Percentiles rank a stretch among this genome's conserved stretches.
These are phyloP conservation scores for Suillus occidentalis DNA, from an alignment of 768 basidiomycete species.

Conservation along the genomic window DNA sequence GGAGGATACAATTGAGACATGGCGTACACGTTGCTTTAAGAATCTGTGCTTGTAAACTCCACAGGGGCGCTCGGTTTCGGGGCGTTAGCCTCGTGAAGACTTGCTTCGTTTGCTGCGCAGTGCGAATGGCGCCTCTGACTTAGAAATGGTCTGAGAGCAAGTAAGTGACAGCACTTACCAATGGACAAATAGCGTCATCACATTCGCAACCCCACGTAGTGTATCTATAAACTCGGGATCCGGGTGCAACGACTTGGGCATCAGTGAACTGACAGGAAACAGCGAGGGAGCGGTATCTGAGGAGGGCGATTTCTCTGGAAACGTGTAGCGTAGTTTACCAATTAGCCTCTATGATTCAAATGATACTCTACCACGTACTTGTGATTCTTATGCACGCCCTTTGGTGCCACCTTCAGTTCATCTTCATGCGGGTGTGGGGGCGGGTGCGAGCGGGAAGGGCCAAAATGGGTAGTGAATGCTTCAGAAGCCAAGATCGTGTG, in stretches of 20 bases:
- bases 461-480: conserved; percentile 77
- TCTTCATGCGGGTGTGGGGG: conserved; percentile 67
- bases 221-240: conserved; percentile 57
- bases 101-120: conserved; percentile 90
- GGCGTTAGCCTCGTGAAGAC: conserved; percentile 79
- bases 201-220: conserved; percentile 50
- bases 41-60: conserved; percentile 55
- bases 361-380: not conserved
- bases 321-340: not conserved
- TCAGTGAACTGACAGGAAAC: conserved; percentile 62
- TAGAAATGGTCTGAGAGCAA: not conserved
- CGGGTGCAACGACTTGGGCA: conserved; percentile 60
- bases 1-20: conserved; percentile 48
- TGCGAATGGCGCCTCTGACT: not conserved
- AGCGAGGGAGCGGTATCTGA: conserved; percentile 67
- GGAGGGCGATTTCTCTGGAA: conserved; percentile 74
- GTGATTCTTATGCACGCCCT: not conserved
- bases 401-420: conserved; percentile 83
- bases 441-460: conserved; percentile 46
- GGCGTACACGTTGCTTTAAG: conserved; percentile 28
- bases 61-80: conserved; percentile 79
- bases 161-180: conserved; percentile 47
- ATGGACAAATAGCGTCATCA: conserved; percentile 77
- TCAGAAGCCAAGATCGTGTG: conserved; percentile 65
- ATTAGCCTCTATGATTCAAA: not conserved